phyloP scores from a whole-genome alignment of 768 basidiomycete genomes.

The Gloeopeniophorella convolvens region DNA sequence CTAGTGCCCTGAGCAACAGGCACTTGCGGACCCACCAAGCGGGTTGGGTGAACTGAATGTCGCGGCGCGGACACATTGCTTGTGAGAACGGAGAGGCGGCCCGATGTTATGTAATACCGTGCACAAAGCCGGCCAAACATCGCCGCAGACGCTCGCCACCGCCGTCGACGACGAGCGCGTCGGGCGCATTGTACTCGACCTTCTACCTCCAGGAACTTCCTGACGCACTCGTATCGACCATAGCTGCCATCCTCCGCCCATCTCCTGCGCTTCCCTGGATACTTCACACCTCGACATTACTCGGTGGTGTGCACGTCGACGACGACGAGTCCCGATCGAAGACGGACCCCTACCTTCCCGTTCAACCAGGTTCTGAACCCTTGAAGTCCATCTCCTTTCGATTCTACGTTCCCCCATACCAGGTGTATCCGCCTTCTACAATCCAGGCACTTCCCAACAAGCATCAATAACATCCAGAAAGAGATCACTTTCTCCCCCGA shows the following conservation, averaged over 20 bases:
- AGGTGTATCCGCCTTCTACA: neutral
- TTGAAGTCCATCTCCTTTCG: neutral
- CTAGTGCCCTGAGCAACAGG: too few relatives aligned
- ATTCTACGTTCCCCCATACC: neutral
- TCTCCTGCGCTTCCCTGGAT: neutral
- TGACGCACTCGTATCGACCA: neutral
- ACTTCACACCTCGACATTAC: neutral
- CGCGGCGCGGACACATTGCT: neutral
- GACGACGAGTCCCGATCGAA: slow-evolving; percentile 4
- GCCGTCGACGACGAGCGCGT: slow-evolving; percentile 23
- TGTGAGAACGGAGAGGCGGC: slow-evolving; percentile 2
- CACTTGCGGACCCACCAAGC: too few relatives aligned
- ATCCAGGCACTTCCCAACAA: neutral
- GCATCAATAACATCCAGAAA: neutral
- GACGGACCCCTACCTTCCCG: neutral
- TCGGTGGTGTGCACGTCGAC: neutral
- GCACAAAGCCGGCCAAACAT: slow-evolving; percentile 20
- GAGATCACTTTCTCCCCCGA: neutral
- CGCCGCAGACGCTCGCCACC: slow-evolving; percentile 13
- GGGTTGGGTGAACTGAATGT: too few relatives aligned
- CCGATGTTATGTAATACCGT: slow-evolving; percentile 2
- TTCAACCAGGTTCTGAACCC: neutral
- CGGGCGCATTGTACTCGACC: slow-evolving; percentile 15
- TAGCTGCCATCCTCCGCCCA: neutral
- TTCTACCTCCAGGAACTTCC: neutral